Base-by-base conservation (phyloP, 331 rosid species). In the Acacia concinna region DNA sequence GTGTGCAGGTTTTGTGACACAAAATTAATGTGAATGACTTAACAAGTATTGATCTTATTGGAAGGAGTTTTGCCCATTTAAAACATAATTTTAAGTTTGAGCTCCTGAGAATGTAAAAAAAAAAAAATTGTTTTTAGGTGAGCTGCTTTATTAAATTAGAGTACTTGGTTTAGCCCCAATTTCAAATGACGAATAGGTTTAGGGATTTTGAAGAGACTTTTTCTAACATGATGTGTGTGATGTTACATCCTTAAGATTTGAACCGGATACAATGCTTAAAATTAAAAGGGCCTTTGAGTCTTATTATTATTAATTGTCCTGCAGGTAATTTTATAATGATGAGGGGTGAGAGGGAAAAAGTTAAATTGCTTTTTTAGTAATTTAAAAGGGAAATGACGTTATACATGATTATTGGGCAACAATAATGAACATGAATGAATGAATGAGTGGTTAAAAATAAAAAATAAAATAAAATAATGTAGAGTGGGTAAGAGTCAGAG, bases 401-500 rank as follows among this genome's bases (percentile, higher is more conserved):
- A 51, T 18, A 47, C 51, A 44, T 44, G 4, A 14, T 2, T 1
- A 13, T 13, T 3, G 20, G n/a, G 54, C 9, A 20, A 49, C 23
- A 18, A 34, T 51, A n/a, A 4, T 51, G 59, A 51, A 51, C 59
- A 6, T 51, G 59, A n/a, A 52, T 17, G 56, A n/a, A 52, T 21
- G 31, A 23, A 15, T 46, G 31, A 23, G 4, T 46, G 18, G 52
- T 46, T 1, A 4, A 3, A 12, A n/a, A n/a, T n/a, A n/a, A n/a
- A 56, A 56, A 23, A 51, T 4, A 51, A 14, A 52, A n/a, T n/a
- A n/a, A n/a, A 5, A 18, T 46, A 17, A 1, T 56, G 15, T 0
- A 3, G 63, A 60, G 37, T 14, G 0, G 67, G 67, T 60, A 37
- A 20, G 88, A 76, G 6, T 46, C 57, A 65, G 2, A 21, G 79